Base-by-base conservation (phyloP, 2,329 filamentous ascomycete species). In the Pseudogymnoascus sp. region DNA sequence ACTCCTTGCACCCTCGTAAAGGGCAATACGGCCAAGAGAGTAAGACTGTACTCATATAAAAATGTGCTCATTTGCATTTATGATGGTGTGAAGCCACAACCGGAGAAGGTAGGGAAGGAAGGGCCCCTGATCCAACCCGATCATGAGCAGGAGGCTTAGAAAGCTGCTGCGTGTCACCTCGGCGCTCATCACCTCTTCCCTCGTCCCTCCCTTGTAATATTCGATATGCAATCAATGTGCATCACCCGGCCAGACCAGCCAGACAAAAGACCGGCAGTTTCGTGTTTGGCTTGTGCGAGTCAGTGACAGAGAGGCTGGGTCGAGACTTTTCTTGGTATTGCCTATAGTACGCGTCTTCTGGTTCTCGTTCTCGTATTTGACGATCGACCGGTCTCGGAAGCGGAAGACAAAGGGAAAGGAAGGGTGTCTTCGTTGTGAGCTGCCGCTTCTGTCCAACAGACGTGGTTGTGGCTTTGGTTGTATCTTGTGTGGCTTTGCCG, bases 41-140 rank as follows among this genome's bases (percentile, higher is more conserved):
- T 54, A 54, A 54, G 47, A 31, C 47, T 54, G 47, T 54, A 31
- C 47, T 54, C 47, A 54, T 54, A 54, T 54, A 31, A 54, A 54
- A 54, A 31, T 54, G 47, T 54, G 26, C 14, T 11, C 23, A 31
- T 54, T 54, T 54, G 47, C 47, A 54, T 54, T 54, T 54, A 54
- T 54, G 47, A 16, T 54, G 47, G 47, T 54, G 47, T 54, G 47
- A 54, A 31, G 47, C 23, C 47, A 54, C 1, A 14, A 31, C 7
- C 7, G 23, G 47, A 29, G 23, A 14, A 54, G 23, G 47, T 11
- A 31, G 47, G 47, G 14, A 31, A 16, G 26, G 47, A 16, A 54
- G 47, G 47, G 47, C 47, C 47, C 47, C 47, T 54, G 23, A 31
- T 54, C 47, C 47, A 54, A 16, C 47, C 23, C 7, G 47, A 54